These are phyloP conservation scores for Casaregolazyma suthepensis DNA, from an alignment of 1,139 yeast genomes.

Conservation along the genomic window DNA sequence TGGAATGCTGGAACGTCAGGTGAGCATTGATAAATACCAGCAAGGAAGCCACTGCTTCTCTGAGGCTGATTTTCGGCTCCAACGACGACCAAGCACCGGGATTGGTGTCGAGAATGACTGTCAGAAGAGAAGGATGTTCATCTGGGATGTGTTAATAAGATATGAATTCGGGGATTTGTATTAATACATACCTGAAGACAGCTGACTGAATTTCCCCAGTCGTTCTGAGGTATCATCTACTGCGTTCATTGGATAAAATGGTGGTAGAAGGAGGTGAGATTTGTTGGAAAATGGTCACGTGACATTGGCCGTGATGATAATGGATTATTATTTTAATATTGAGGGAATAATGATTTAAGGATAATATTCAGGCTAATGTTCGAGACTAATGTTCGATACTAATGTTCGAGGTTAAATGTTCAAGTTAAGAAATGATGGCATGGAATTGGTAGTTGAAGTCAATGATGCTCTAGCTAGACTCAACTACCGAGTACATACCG, in stretches of 20 bases:
- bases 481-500: too few relatives aligned
- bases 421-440: background rate
- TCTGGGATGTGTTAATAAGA: constrained; percentile 29
- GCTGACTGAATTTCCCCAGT: constrained; percentile 21
- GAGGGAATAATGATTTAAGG: background rate
- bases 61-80: constrained; percentile 40
- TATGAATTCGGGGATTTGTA: background rate
- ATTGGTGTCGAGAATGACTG: constrained; percentile 71
- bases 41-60: constrained; percentile 53
- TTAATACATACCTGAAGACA: constrained; percentile 10
- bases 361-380: too few relatives aligned
- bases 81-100: constrained; percentile 71
- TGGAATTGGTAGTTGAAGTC: background rate
- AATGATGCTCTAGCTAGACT: too few relatives aligned
- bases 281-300: background rate
- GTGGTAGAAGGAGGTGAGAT: background rate
- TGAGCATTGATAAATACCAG: constrained; percentile 80
- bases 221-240: constrained; percentile 36
- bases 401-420: too few relatives aligned
- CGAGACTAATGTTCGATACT: too few relatives aligned
- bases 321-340: too few relatives aligned
- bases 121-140: constrained; percentile 77
- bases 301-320: too few relatives aligned
- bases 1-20: constrained; percentile 75
- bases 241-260: constrained; percentile 28